phyloP scores from a whole-genome alignment of 768 basidiomycete species.

The Mycena rosella region DNA sequence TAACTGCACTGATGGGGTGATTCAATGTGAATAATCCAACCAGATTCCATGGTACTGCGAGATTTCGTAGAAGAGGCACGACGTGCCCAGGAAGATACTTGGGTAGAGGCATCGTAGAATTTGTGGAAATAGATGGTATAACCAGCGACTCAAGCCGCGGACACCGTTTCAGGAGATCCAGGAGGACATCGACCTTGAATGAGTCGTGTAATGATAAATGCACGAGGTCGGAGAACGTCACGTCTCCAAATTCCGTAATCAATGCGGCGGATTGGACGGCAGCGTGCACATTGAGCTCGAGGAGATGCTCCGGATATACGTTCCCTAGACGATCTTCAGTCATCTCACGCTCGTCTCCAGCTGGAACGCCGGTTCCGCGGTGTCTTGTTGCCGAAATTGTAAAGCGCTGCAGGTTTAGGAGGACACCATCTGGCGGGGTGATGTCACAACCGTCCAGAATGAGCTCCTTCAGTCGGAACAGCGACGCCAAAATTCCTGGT shows the following conservation, averaged over 20 bases:
- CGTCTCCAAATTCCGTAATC: not conserved
- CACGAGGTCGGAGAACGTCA: not conserved
- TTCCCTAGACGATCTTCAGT: not conserved
- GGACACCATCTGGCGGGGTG: not conserved
- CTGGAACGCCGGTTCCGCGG: no score
- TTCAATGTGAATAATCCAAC: not conserved
- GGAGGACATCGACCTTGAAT: not conserved
- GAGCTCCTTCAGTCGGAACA: not conserved
- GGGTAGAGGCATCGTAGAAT: no score
- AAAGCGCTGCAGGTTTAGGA: not conserved
- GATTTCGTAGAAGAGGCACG: not conserved
- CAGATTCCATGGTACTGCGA: not conserved
- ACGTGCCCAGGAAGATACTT: not conserved
- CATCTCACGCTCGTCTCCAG: not conserved
- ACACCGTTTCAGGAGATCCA: not conserved
- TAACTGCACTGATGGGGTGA: not conserved
- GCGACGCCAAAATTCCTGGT: not conserved
- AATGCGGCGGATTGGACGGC: not conserved
- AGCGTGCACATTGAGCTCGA: not conserved
- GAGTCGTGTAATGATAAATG: not conserved
- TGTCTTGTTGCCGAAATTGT: not conserved
- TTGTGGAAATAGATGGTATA: not conserved
- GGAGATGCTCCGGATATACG: not conserved
- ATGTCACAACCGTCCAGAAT: not conserved
- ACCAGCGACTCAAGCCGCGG: not conserved